Evolutionary conservation across 768 basidiomycete species (phyloP).

Genomic region (Fomitopsis pulvina): DNA sequence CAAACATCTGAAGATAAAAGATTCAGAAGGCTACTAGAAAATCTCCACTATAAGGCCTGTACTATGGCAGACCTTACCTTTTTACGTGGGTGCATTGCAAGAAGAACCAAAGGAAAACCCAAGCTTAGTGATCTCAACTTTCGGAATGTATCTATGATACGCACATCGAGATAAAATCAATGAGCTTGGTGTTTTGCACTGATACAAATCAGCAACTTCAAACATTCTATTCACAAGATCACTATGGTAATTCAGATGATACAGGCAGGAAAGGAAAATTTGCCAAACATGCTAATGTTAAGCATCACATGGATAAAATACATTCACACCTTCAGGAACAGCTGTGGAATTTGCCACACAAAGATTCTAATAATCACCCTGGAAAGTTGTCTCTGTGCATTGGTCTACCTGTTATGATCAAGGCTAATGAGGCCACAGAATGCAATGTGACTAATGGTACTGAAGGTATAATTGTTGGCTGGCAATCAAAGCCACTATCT

Average conservation of each 20-base stretch:
- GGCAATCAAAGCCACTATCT: neutral
- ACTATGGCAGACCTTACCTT: conserved; percentile 31
- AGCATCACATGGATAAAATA: neutral
- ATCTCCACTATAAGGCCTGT: conserved; percentile 35
- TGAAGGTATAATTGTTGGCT: conserved; percentile 13
- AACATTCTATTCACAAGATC: neutral
- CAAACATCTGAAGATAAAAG: conserved; percentile 20
- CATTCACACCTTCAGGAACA: conserved; percentile 10
- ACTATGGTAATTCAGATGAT: neutral
- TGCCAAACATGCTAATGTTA: neutral
- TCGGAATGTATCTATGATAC: conserved; percentile 33
- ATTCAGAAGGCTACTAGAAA: conserved; percentile 26
- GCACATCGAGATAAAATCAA: conserved; percentile 33
- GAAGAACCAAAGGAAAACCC: conserved; percentile 3
- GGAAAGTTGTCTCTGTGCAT: conserved; percentile 15
- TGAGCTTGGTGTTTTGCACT: conserved; percentile 25
- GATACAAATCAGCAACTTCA: conserved; percentile 23
- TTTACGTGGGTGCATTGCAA: conserved; percentile 21
- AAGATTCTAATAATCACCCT: conserved; percentile 10
- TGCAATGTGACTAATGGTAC: conserved; percentile 20
- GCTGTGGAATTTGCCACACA: conserved; percentile 17
- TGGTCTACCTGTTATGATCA: conserved; percentile 19
- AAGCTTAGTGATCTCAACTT: conserved; percentile 18
- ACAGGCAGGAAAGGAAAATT: no score
- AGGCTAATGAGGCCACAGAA: conserved; percentile 19